These are phyloP conservation scores for Penicillium samsonianum DNA, from an alignment of 495 filamentous ascomycete species.

Conservation along the genomic window DNA sequence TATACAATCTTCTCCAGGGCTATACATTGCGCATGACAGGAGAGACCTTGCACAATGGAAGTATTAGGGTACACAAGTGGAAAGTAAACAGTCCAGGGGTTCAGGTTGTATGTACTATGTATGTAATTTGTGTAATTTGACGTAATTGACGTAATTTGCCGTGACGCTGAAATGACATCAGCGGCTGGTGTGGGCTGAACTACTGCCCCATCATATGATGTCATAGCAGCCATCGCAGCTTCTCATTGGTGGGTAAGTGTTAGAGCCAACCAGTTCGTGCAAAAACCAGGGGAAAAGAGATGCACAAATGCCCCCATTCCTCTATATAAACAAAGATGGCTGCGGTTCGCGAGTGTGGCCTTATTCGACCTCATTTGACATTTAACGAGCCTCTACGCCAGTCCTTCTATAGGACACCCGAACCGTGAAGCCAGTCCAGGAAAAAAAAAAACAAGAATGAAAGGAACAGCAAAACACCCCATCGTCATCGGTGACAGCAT, in stretches of 20 bases:
- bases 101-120: too few relatives aligned
- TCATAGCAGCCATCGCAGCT: slow-evolving; percentile 13
- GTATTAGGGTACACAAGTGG: too few relatives aligned
- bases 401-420: not conserved
- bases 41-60: not conserved
- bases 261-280: slow-evolving; percentile 19
- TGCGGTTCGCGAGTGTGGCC: not conserved
- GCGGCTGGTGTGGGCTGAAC: slow-evolving; percentile 19
- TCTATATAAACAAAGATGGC: slow-evolving; percentile 30
- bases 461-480: not conserved
- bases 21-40: not conserved
- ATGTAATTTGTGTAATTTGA: slow-evolving; percentile 8
- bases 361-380: not conserved
- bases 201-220: slow-evolving; percentile 24
- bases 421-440: not conserved
- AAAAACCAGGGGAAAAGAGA: slow-evolving; percentile 15
- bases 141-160: not conserved
- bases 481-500: slow-evolving; percentile 39
- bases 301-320: slow-evolving; percentile 12
- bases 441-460: not conserved
- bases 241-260: slow-evolving; percentile 26
- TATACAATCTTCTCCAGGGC: too few relatives aligned
- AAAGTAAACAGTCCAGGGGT: slow-evolving; percentile 5
- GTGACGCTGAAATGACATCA: slow-evolving; percentile 27
- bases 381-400: not conserved